phyloP scores from a whole-genome alignment of 345 rosid species.

The Toxicodendron radicans region DNA sequence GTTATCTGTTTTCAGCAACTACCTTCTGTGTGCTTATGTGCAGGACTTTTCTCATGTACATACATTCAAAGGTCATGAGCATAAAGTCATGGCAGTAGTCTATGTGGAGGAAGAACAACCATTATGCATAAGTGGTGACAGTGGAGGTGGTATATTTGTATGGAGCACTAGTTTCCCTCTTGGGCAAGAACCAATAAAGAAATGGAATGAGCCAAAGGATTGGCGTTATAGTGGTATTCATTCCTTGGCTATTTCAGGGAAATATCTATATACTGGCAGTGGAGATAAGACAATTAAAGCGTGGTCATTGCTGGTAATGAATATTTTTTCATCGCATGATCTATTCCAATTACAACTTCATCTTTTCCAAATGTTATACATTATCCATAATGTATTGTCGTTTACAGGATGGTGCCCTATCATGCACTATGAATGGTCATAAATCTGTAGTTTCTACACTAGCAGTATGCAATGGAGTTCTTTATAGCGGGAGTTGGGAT shows the following conservation, averaged over 20 bases:
- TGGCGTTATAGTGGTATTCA: constrained; percentile 96
- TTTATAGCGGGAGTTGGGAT: constrained; percentile 96
- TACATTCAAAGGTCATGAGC: constrained; percentile 80
- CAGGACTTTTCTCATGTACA: constrained; percentile 88
- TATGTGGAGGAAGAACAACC: constrained; percentile 63
- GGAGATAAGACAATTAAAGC: constrained; percentile 89
- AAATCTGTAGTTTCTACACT: constrained; percentile 82
- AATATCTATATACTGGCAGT: constrained; percentile 76
- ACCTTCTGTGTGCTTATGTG: constrained; percentile 19
- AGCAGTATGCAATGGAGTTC: constrained; percentile 56
- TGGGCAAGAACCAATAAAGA: constrained; percentile 60
- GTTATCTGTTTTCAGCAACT: constrained; percentile 1
- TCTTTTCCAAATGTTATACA: neutral
- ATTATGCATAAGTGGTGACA: constrained; percentile 74
- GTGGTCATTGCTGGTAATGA: constrained; percentile 73
- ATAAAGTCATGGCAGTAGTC: constrained; percentile 75
- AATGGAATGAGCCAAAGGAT: constrained; percentile 87
- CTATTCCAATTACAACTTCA: neutral
- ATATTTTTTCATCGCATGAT: constrained; percentile 13
- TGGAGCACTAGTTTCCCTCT: constrained; percentile 65
- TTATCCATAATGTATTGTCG: constrained; percentile 12
- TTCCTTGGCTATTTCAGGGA: constrained; percentile 61
- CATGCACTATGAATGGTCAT: constrained; percentile 83
- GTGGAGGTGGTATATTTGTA: constrained; percentile 85
- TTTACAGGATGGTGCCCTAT: constrained; percentile 63